Evolutionary conservation across 2,329 filamentous ascomycete genomes (phyloP).

Genomic region (Reticulascus tulasneorum): DNA sequence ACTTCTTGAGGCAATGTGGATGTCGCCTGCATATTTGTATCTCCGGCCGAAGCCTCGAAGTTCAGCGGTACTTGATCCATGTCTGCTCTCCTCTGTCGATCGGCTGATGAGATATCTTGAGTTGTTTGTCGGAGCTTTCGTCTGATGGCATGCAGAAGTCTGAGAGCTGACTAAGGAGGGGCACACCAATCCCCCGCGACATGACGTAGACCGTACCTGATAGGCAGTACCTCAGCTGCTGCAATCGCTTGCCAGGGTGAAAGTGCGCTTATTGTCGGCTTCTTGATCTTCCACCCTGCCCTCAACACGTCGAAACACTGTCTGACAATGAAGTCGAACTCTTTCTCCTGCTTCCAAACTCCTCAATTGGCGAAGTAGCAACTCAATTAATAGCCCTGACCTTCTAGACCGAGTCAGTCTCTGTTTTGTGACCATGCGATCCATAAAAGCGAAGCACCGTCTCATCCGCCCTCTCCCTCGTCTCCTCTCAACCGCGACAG

Average conservation of each 20-base stretch:
- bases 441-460: conserved; percentile 48
- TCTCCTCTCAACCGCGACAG: conserved; percentile 22
- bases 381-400: neutral
- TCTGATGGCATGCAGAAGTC: too few relatives aligned
- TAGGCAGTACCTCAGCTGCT: too few relatives aligned
- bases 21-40: conserved; percentile 67
- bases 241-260: too few relatives aligned
- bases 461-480: conserved; percentile 41
- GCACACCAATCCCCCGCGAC: too few relatives aligned
- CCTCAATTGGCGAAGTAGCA: neutral
- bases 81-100: conserved; percentile 9
- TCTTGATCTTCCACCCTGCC: too few relatives aligned
- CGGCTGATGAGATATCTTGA: conserved; percentile 3
- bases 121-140: too few relatives aligned
- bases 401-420: neutral
- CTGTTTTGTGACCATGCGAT: conserved; percentile 49
- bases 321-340: too few relatives aligned
- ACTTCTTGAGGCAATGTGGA: conserved; percentile 77
- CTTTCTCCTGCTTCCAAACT: conserved; percentile 3
- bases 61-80: conserved; percentile 68
- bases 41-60: conserved; percentile 70
- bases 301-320: neutral
- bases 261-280: too few relatives aligned
- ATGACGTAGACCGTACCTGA: too few relatives aligned
- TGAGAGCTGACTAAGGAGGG: conserved; percentile 13